Evolutionary conservation across 306 rosid species (phyloP).

Genomic region (Cyclanthera cordifolia): DNA sequence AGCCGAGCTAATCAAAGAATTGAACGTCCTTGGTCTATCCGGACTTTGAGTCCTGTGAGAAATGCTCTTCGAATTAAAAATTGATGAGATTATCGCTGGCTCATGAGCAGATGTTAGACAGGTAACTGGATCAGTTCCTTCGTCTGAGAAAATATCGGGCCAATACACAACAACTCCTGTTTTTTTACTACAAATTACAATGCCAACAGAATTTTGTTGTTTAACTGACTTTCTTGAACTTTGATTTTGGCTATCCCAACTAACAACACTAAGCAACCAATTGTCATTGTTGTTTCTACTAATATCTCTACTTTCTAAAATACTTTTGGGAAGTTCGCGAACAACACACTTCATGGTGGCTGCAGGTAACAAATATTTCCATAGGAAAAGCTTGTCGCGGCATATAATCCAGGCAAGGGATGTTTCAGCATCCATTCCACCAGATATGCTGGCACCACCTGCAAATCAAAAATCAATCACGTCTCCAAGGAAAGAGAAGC

Average conservation of each 20-base stretch:
- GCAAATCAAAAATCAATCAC: slow-evolving; percentile 15
- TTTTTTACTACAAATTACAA: slow-evolving; percentile 46
- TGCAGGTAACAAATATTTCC: slow-evolving; percentile 64
- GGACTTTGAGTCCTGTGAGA: slow-evolving; percentile 27
- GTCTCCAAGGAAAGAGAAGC: not conserved
- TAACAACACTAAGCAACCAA: slow-evolving; percentile 70
- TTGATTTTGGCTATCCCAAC: slow-evolving; percentile 34
- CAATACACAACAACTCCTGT: slow-evolving; percentile 63
- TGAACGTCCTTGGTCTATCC: slow-evolving; percentile 31
- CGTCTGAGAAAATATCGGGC: slow-evolving; percentile 57
- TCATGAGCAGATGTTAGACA: slow-evolving; percentile 55
- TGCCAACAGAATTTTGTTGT: slow-evolving; percentile 42
- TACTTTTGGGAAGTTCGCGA: slow-evolving; percentile 51
- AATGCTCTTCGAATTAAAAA: slow-evolving; percentile 32
- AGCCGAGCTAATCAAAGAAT: slow-evolving; percentile 63
- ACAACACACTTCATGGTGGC: slow-evolving; percentile 44
- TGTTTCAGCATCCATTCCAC: slow-evolving; percentile 69
- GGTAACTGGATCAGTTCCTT: slow-evolving; percentile 26
- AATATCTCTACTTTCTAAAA: slow-evolving; percentile 26
- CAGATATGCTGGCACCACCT: slow-evolving; percentile 46
- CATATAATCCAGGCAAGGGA: slow-evolving; percentile 77
- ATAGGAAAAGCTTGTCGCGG: slow-evolving; percentile 53
- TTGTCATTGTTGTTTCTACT: slow-evolving; percentile 26
- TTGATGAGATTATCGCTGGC: slow-evolving; percentile 25
- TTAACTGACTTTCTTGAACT: slow-evolving; percentile 35